Evolutionary conservation across 768 basidiomycete species (phyloP), one percentile per base, ranked within the genome.

Genomic region (Suillus ampliporus): DNA sequence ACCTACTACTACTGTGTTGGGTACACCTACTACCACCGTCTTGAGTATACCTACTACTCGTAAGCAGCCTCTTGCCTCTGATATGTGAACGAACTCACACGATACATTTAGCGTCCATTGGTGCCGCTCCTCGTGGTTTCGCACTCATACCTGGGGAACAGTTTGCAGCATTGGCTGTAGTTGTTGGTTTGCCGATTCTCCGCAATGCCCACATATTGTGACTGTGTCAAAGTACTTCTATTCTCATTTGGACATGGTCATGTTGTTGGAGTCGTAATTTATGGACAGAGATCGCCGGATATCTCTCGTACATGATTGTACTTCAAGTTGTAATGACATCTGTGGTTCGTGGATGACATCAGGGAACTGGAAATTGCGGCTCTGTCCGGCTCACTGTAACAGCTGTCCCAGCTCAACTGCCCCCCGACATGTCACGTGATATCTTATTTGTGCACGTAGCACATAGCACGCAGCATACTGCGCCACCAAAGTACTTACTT

Each of bases 41-140:
- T 3, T 31, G 31, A 6, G 31, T 31, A 31, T 31, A 31, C 6
- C 31, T 31, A 31, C 31, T 31, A 31, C 31, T 31, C 3, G 31
- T 52, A 38, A 43, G 68, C 65, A 3, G 66, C 10, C 31, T 6
- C 28, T 17, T 15, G 19, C 31, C 10, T n/a, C 19, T 26, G 14
- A 15, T 10, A 5, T 14, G 5, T 57, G 17, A 11, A 21, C 26
- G 60, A 37, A 28, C 23, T 41, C 19, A 28, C 9, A 23, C 34
- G 19, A 57, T 3, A 4, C 37, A 64, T 6, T 37, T 37, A 26
- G 34, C 7, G 34, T 60, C 14, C 26, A 13, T 21, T 10, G 53
- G 38, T 19, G 63, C 63, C 21, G 57, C 69, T 4, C 21, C 69
- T 2, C 69, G 47, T 34, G 31, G 44, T 50, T 56, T 63, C 1